phyloP scores from a whole-genome alignment of 75 land plant genomes.

The Pinus albicaulis region DNA sequence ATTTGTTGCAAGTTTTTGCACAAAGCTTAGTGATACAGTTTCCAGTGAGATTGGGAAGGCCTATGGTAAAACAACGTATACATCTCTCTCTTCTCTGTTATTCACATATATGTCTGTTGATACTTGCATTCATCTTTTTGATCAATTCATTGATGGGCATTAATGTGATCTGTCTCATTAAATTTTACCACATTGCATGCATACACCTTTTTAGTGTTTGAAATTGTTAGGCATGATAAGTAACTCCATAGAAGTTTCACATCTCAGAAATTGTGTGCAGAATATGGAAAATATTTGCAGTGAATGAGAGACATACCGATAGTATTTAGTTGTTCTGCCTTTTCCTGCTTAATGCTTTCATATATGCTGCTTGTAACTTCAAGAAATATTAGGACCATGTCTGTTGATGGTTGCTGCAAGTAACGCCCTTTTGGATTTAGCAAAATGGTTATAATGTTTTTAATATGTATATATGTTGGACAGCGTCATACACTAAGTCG shows the following conservation, averaged over 20 bases:
- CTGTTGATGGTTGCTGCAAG: background rate
- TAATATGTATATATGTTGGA: background rate
- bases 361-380: background rate
- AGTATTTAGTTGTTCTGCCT: background rate
- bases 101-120: background rate
- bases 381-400: background rate
- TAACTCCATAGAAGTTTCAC: background rate
- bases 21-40: slow-evolving; percentile 93
- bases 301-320: background rate
- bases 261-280: background rate
- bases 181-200: background rate
- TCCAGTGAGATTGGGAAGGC: slow-evolving; percentile 99
- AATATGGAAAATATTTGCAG: background rate
- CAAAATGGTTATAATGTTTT: background rate
- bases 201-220: background rate
- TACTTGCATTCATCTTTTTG: background rate
- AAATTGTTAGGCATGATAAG: background rate
- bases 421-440: background rate
- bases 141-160: background rate
- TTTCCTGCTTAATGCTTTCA: background rate
- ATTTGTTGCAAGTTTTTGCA: slow-evolving; percentile 93
- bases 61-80: slow-evolving; percentile 88
- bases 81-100: slow-evolving; percentile 11
- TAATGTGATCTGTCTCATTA: background rate
- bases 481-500: too few species aligned